Evolutionary conservation across 2,329 filamentous ascomycete species (phyloP).

Genomic region (Teratosphaeria pseudoeucalypti): DNA sequence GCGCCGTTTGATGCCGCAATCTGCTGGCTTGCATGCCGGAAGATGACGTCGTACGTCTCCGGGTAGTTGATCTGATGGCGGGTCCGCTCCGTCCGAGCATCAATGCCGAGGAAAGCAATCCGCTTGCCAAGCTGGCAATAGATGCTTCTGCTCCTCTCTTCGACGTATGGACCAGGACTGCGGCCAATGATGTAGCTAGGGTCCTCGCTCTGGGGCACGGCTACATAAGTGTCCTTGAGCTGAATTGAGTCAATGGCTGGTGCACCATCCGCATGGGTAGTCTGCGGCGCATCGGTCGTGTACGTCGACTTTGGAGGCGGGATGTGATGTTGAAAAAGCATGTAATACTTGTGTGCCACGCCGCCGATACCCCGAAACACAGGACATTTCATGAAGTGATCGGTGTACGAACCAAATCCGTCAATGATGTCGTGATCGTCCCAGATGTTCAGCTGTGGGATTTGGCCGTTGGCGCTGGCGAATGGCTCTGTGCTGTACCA

Average conservation of each 20-base stretch:
- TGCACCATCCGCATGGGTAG: slow-evolving; percentile 33
- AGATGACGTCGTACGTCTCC: slow-evolving; percentile 52
- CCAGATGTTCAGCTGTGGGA: slow-evolving; percentile 56
- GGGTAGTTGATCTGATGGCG: slow-evolving; percentile 86
- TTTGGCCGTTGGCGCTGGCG: slow-evolving; percentile 49
- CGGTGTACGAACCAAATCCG: slow-evolving; percentile 54
- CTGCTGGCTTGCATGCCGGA: slow-evolving; percentile 44
- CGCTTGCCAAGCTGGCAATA: slow-evolving; percentile 56
- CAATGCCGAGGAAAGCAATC: slow-evolving; percentile 52
- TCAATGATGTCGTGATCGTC: slow-evolving; percentile 59
- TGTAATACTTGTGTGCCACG: slow-evolving; percentile 46
- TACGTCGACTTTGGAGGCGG: slow-evolving; percentile 77
- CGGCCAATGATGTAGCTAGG: slow-evolving; percentile 67
- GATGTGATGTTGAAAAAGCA: slow-evolving; percentile 64
- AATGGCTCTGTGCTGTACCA: slow-evolving; percentile 63
- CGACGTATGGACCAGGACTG: slow-evolving; percentile 57
- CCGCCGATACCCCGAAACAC: slow-evolving; percentile 58
- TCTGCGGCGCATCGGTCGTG: slow-evolving; percentile 60
- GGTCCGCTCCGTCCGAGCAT: slow-evolving; percentile 63
- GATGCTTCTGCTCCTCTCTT: slow-evolving; percentile 50
- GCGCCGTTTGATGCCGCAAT: slow-evolving; percentile 40
- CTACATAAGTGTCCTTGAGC: slow-evolving; percentile 63
- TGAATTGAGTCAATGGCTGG: slow-evolving; percentile 60
- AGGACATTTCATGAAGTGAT: slow-evolving; percentile 55
- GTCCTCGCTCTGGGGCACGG: slow-evolving; percentile 47